These are phyloP conservation scores for Hypoxylon sp. DNA, from an alignment of 2,329 filamentous ascomycete species.

Conservation along the genomic window DNA sequence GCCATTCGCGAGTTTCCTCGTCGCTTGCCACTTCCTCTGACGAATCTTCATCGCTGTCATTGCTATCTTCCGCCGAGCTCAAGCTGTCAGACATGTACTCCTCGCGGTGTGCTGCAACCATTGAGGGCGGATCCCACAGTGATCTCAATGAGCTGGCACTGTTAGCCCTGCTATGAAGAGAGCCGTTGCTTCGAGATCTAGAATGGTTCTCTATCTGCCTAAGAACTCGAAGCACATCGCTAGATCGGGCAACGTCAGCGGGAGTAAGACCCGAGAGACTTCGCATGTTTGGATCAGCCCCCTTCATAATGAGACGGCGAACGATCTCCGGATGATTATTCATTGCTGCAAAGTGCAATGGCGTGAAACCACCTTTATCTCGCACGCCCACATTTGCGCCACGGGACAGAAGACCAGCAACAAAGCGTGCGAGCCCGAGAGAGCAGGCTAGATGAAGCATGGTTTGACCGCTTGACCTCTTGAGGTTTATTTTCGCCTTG, in stretches of 20 bases:
- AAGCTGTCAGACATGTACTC: conserved; percentile 62
- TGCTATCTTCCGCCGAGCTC: conserved; percentile 58
- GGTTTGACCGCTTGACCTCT: conserved; percentile 77
- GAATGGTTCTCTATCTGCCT: conserved; percentile 73
- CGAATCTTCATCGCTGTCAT: conserved; percentile 54
- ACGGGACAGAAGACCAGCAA: conserved; percentile 80
- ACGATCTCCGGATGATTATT: conserved; percentile 83
- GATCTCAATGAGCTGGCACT: conserved; percentile 78
- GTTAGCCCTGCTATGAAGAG: conserved; percentile 72
- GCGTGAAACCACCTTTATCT: conserved; percentile 85
- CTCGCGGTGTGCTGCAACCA: conserved; percentile 47
- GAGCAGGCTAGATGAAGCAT: conserved; percentile 86
- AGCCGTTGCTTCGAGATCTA: conserved; percentile 76
- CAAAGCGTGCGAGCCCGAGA: conserved; percentile 80
- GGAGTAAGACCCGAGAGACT: conserved; percentile 79
- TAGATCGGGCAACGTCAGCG: conserved; percentile 77
- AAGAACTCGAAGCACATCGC: conserved; percentile 74
- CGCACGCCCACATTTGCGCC: conserved; percentile 82
- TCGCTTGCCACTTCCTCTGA: conserved; percentile 58
- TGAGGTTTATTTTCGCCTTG: conserved; percentile 76
- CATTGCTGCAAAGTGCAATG: conserved; percentile 85
- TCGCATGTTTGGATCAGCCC: conserved; percentile 78
- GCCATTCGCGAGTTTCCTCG: conserved; percentile 59
- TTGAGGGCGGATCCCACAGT: conserved; percentile 72
- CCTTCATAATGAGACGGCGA: conserved; percentile 78